Conservation (phyloP, 495 filamentous ascomycete genomes). For the Pyronema omphalodes region DNA sequence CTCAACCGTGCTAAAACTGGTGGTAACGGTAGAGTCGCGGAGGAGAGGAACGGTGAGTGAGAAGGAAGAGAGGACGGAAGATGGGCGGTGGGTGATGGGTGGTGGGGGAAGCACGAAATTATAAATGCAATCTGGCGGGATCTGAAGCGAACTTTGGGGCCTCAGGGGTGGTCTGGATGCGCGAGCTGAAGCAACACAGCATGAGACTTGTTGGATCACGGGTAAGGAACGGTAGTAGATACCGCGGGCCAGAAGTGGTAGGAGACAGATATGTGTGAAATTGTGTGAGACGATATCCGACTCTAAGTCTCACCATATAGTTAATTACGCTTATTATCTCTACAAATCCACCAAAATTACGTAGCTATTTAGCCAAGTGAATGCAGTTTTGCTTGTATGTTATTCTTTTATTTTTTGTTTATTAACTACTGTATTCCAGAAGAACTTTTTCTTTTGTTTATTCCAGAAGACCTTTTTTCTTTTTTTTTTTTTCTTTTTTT, state of each 20-base stretch:
- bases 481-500: no score
- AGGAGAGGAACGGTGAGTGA: not conserved
- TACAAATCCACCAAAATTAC: no score
- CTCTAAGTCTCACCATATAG: no score
- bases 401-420: no score
- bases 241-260: not conserved
- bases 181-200: not conserved
- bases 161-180: not conserved
- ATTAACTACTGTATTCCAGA: no score
- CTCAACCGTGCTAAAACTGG: not conserved
- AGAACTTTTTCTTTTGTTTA: no score
- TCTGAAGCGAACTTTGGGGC: not conserved
- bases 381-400: no score
- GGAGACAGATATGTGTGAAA: no score
- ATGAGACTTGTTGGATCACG: not conserved
- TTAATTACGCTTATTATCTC: no score
- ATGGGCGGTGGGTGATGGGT: not conserved
- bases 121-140: not conserved
- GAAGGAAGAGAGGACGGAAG: not conserved
- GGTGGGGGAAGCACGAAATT: not conserved
- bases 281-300: no score
- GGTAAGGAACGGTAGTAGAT: not conserved
- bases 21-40: not conserved
- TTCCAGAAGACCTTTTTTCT: no score
- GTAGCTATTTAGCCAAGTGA: no score